Percentiles rank a stretch among this genome's conserved stretches.
phyloP scores from a whole-genome alignment of 257 asterid genomes.

The Asclepias syriaca region DNA sequence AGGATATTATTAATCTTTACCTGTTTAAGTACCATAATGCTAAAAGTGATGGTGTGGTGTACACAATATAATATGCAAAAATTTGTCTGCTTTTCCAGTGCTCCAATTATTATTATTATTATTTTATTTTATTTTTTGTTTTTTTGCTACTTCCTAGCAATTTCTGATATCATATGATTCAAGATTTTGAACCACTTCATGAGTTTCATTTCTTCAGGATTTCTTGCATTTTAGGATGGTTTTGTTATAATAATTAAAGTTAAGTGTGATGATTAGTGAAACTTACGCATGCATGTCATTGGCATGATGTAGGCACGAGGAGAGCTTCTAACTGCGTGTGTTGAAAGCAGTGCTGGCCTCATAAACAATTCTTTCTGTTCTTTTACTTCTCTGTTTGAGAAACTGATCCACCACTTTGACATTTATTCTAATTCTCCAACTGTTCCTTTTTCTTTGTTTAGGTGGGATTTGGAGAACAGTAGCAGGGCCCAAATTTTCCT shows the following conservation, averaged over 20 bases:
- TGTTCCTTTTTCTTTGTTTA: conserved; percentile 18
- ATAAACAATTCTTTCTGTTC: not conserved
- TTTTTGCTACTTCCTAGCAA: no score
- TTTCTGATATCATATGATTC: no score
- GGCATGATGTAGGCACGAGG: conserved; percentile 14
- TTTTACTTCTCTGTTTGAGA: no score
- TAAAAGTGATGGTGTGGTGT: not conserved
- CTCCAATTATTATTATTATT: no score
- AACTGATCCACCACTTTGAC: no score
- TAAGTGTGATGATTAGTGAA: not conserved
- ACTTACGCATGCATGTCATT: conserved; percentile 16
- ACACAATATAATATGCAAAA: not conserved
- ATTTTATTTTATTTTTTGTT: no score
- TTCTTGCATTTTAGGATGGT: not conserved
- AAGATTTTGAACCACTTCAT: no score
- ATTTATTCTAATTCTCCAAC: no score
- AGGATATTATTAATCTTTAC: not conserved
- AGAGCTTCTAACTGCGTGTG: not conserved
- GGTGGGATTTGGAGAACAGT: no score
- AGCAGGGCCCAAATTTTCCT: no score
- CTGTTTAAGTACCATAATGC: not conserved
- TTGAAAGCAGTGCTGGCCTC: not conserved
- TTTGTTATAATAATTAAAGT: not conserved
- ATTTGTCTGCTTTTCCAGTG: no score
- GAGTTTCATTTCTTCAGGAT: not conserved